Evolutionary conservation across 176 grass and related monocot species (phyloP), one percentile per base, ranked within the genome.

Genomic region (Typha latifolia): DNA sequence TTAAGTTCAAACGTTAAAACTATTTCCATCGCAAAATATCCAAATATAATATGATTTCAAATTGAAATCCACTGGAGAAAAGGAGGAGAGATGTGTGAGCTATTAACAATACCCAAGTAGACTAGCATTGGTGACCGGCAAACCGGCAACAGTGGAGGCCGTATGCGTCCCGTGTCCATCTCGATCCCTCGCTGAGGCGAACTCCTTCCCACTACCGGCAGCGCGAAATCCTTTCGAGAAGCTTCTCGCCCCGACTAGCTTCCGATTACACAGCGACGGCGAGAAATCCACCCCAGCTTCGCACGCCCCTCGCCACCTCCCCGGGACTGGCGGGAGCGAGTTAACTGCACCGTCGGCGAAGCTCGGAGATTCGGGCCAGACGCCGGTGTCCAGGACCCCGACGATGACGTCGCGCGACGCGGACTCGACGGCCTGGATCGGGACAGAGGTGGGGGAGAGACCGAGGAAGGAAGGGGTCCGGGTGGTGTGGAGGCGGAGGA

Each of bases 161-260:
- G 94, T 99, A 81, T 99, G 94, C 16, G 89, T 99, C 51, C 94
- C 94, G 15, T 99, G 94, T 4, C 94, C 94, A 34, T 99, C 94
- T 53, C 81, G 80, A 64, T 99, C 94, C 64, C 94, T 68, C 27
- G 89, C 75, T 12, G 89, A 99, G 48, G 78, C 53, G 66, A 73
- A 90, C 75, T 64, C 71, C 49, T 52, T 64, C 15, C 65, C 71
- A 13, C 70, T 70, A 22, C 63, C 82, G 0, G 82, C 80, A 0
- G 89, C 83, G 34, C 69, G 94, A 67, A 92, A 81, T 7, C 94
- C 86, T 16, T 83, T 67, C n/a, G 89, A 82, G 74, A 99, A 99
- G 78, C 94, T 99, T 27, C 94, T 80, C 0, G 89, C 94, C 1
- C 94, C 94, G 1, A 99, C 75, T 12, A 99, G 78, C 80, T 99